Percentiles rank a stretch among this genome's conserved stretches.
These are phyloP conservation scores for Scheffersomyces insectosa DNA, from an alignment of 1,139 yeast genomes.

Conservation along the genomic window DNA sequence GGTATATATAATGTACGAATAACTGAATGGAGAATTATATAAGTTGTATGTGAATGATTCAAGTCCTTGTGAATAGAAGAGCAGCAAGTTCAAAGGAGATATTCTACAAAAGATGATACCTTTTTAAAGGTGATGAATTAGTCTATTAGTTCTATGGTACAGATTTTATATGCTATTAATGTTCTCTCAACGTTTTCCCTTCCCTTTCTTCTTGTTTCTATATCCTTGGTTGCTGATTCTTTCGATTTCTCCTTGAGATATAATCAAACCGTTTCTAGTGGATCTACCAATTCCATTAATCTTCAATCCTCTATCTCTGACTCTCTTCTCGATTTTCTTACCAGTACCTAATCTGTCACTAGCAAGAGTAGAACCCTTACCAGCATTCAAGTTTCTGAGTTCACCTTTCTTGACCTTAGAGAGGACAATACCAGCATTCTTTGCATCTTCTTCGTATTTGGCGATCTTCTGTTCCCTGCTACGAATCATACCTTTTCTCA, in stretches of 20 bases:
- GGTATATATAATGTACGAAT: too few species aligned
- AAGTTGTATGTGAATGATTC: too few species aligned
- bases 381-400: slow-evolving; percentile 56
- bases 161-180: background rate
- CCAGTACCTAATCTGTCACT: slow-evolving; percentile 62
- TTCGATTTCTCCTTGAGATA: slow-evolving; percentile 68
- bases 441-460: slow-evolving; percentile 73
- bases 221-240: slow-evolving; percentile 26
- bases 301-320: slow-evolving; percentile 77
- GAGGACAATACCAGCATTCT: slow-evolving; percentile 83
- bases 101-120: too few species aligned
- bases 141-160: too few species aligned
- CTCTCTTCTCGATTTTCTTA: slow-evolving; percentile 26
- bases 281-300: slow-evolving; percentile 76
- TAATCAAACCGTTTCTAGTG: slow-evolving; percentile 79
- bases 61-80: too few species aligned
- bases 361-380: slow-evolving; percentile 52
- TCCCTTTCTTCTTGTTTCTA: slow-evolving; percentile 13
- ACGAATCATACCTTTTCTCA: slow-evolving; percentile 79
- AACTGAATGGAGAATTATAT: too few species aligned
- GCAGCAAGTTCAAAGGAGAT: too few species aligned
- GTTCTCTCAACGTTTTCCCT: slow-evolving; percentile 4
- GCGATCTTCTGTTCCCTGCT: slow-evolving; percentile 53
- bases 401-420: slow-evolving; percentile 66
- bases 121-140: too few species aligned